Base-by-base conservation (phyloP, 2,329 filamentous ascomycete genomes). In the Akanthomyces dipterigenus region DNA sequence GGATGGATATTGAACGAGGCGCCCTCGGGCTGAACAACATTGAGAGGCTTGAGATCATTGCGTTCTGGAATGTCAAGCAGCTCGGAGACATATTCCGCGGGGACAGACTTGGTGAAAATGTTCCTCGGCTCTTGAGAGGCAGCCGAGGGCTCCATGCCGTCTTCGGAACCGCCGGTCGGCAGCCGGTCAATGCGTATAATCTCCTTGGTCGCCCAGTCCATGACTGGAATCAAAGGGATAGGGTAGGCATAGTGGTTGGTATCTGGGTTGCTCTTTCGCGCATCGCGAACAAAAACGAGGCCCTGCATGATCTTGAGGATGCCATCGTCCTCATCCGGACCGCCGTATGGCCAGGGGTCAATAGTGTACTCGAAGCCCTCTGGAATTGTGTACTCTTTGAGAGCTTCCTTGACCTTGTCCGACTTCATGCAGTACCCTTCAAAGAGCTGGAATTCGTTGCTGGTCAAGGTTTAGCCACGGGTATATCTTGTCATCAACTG, bases 11-110 rank as follows among this genome's bases (percentile, higher is more conserved):
- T 77, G 72, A 91, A 91, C 1, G 84, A 88, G 0, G 87, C 81
- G 0, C 88, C 88, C 34, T 89, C 83, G 42, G 82, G 82, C 68
- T 93, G 90, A 1, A 84, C 79, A 50, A 93, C 85, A 66, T 90
- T 84, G 68, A 92, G 82, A 5, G 88, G 88, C 72, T 90, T 91
- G 31, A 86, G 69, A 60, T 83, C 83, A 48, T 77, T 73, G 14
- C 84, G 74, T 18, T 77, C 66, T 0, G 79, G 76, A 1, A 69
- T 66, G 16, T 77, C 73, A 11, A 86, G 73, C 2, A 87, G 73
- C 67, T 82, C 80, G 2, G 80, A 79, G 0, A 77, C 70, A 65
- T 81, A 82, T 60, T 83, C 80, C 40, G 77, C 75, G 0, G 75
- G 61, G 48, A 66, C 69, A 60, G 69, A 67, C 49, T 73, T 69